Conservation (phyloP, 2,329 filamentous ascomycete species). For the Talaromyces sp. region DNA sequence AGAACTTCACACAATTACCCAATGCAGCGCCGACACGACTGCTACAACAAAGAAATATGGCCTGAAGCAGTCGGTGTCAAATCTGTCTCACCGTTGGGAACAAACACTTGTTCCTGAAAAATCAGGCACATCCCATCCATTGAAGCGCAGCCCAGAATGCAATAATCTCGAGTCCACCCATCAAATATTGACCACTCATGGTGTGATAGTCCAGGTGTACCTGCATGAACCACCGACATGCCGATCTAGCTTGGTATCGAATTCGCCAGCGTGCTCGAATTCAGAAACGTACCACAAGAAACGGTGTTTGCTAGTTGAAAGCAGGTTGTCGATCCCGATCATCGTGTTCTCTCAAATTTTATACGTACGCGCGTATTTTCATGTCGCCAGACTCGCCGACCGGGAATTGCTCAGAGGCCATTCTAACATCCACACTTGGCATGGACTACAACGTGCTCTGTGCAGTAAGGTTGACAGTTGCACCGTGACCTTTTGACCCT, state of each 20-base stretch:
- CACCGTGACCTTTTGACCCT: background rate
- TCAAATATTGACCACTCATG: background rate
- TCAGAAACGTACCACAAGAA: background rate
- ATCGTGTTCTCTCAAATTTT: background rate
- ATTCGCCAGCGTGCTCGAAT: background rate
- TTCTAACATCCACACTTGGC: background rate
- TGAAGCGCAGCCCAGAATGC: background rate
- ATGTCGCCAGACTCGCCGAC: background rate
- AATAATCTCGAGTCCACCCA: background rate
- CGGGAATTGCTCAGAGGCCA: background rate
- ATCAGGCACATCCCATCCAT: background rate
- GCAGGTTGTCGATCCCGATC: background rate
- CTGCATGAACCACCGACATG: background rate
- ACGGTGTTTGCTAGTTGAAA: background rate
- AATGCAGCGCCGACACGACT: background rate
- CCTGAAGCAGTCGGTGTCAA: background rate
- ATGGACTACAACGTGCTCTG: background rate
- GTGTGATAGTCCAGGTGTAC: too few species aligned
- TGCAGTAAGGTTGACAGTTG: background rate
- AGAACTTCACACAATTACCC: background rate
- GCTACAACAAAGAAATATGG: background rate
- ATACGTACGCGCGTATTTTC: too few species aligned
- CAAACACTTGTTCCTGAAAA: background rate
- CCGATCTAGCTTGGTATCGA: background rate
- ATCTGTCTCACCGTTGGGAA: background rate